These are phyloP conservation scores for Lactarius hengduanensis DNA, from an alignment of 768 basidiomycete species.

Conservation along the genomic window DNA sequence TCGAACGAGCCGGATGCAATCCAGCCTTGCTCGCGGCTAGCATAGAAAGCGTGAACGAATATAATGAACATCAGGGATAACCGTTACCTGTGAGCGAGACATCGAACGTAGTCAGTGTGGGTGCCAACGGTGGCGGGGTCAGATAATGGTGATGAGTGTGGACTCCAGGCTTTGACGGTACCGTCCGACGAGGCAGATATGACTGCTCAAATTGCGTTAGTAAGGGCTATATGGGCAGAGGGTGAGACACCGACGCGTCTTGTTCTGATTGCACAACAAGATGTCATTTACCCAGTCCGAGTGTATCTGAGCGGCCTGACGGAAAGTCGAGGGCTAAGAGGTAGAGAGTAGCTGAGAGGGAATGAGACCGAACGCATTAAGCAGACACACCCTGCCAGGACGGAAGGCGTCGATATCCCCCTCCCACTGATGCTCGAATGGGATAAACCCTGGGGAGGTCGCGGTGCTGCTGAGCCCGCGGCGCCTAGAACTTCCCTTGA, in stretches of 20 bases:
- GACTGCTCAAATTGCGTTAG: conserved; percentile 44
- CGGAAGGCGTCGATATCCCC: conserved; percentile 56
- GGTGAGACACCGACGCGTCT: conserved; percentile 57
- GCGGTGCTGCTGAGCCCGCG: conserved; percentile 37
- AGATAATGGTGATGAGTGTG: conserved; percentile 58
- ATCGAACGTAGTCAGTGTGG: conserved; percentile 86
- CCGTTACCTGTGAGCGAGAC: conserved; percentile 64
- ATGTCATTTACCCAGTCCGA: conserved; percentile 98
- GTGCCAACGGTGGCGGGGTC: conserved; percentile 70
- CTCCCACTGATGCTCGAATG: conserved; percentile 80
- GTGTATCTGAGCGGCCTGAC: conserved; percentile 87
- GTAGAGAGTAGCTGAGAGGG: not conserved
- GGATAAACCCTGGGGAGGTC: conserved; percentile 37
- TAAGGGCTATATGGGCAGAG: not conserved
- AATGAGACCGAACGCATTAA: not conserved
- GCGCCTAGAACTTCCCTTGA: conserved; percentile 42
- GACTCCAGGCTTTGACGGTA: conserved; percentile 90
- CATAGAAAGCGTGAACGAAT: conserved; percentile 24
- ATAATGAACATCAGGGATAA: not conserved
- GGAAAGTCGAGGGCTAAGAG: conserved; percentile 58
- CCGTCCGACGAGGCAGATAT: conserved; percentile 96
- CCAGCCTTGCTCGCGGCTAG: conserved; percentile 79
- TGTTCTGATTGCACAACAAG: conserved; percentile 85
- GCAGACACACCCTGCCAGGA: conserved; percentile 47
- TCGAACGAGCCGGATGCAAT: conserved; percentile 94